These are phyloP conservation scores for Herpetomonas samuelpessoai DNA, from an alignment of 208 protist genomes.

Conservation along the genomic window DNA sequence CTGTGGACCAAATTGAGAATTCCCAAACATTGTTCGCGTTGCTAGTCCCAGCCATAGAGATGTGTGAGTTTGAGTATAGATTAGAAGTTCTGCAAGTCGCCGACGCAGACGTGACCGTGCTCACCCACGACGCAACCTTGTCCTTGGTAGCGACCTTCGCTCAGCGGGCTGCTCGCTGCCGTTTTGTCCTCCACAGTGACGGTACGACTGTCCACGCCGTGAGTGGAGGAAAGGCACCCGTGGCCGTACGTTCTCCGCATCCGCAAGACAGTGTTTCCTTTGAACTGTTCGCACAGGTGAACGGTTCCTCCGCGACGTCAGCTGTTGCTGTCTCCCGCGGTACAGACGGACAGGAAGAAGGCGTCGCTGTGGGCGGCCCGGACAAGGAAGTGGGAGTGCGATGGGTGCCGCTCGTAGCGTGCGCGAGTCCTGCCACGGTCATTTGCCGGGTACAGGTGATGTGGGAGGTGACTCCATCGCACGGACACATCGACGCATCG, in stretches of 20 bases:
- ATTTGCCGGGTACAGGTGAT: slow-evolving; percentile 16
- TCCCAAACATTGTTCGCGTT: too few relatives aligned
- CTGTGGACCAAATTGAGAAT: too few relatives aligned
- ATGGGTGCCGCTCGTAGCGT: slow-evolving; percentile 16
- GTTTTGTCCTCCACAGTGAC: background rate
- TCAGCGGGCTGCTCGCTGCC: background rate
- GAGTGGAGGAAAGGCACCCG: background rate
- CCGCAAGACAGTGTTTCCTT: slow-evolving; percentile 10
- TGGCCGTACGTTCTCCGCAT: slow-evolving; percentile 22
- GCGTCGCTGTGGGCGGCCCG: slow-evolving; percentile 24
- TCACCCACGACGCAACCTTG: background rate
- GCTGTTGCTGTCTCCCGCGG: slow-evolving; percentile 4
- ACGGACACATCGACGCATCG: too few relatives aligned
- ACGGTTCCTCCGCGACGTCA: background rate
- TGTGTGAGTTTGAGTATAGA: slow-evolving; percentile 13
- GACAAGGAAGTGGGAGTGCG: slow-evolving; percentile 17
- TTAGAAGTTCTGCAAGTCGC: slow-evolving; percentile 28
- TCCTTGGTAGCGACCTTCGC: background rate
- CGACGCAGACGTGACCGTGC: slow-evolving; percentile 2
- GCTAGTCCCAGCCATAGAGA: too few relatives aligned
- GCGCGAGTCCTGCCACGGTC: background rate
- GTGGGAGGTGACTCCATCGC: slow-evolving; percentile 27
- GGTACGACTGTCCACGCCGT: background rate
- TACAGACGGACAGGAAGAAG: too few relatives aligned
- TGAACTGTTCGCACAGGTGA: background rate